Percentiles rank a stretch among this genome's conserved stretches.
phyloP scores from a whole-genome alignment of 116 monocot species.

The Phalaenopsis hybrid region DNA sequence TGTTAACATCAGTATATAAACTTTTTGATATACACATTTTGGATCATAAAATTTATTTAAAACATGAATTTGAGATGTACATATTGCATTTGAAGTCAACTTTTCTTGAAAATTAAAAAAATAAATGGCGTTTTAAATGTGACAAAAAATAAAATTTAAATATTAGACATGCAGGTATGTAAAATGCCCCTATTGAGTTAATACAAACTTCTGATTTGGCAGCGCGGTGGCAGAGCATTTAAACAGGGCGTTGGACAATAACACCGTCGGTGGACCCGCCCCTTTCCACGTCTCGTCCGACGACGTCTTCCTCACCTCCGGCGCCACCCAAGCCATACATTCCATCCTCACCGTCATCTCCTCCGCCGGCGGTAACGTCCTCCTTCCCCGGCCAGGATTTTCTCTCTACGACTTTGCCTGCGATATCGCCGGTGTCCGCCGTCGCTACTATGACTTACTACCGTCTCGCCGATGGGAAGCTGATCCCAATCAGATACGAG shows the following conservation, averaged over 20 bases:
- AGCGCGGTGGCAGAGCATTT: slow-evolving; percentile 87
- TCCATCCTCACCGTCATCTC: slow-evolving; percentile 42
- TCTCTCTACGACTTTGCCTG: slow-evolving; percentile 73
- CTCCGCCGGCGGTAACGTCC: slow-evolving; percentile 45
- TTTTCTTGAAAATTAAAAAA: too few relatives aligned
- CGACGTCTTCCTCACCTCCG: slow-evolving; percentile 69
- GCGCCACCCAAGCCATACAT: slow-evolving; percentile 76
- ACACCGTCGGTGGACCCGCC: not conserved
- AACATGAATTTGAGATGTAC: too few relatives aligned
- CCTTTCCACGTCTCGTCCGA: slow-evolving; percentile 16
- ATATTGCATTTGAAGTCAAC: too few relatives aligned
- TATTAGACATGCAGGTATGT: too few relatives aligned
- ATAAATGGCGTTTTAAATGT: too few relatives aligned
- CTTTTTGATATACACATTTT: too few relatives aligned
- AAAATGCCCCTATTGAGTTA: not conserved
- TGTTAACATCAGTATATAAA: too few relatives aligned
- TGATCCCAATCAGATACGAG: slow-evolving; percentile 41
- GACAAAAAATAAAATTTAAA: too few relatives aligned
- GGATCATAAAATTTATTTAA: too few relatives aligned
- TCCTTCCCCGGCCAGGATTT: slow-evolving; percentile 82
- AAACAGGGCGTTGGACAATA: slow-evolving; percentile 9
- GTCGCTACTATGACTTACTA: slow-evolving; percentile 70
- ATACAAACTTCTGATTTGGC: slow-evolving; percentile 1
- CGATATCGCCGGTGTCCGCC: slow-evolving; percentile 45
- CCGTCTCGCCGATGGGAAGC: slow-evolving; percentile 54